A percentile compares a stretch with the other conserved stretches of the same genome.
These are phyloP conservation scores for Phanerochaete carnosa DNA, from an alignment of 768 basidiomycete genomes.

Conservation along the genomic window DNA sequence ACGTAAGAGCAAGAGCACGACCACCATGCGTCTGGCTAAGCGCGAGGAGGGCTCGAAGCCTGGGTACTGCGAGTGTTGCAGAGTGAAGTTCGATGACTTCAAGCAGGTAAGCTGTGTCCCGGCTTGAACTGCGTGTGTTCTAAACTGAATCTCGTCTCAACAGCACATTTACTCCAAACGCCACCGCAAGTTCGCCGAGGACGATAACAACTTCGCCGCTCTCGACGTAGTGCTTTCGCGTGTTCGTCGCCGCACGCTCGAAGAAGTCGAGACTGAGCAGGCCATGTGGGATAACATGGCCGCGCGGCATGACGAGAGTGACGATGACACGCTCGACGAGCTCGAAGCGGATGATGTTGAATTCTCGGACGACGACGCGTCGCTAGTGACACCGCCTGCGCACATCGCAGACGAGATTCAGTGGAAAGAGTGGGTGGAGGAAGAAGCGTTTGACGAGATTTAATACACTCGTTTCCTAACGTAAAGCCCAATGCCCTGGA, in stretches of 20 bases:
- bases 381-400: background rate
- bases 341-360: constrained; percentile 15
- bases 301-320: constrained; percentile 6
- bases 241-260: constrained; percentile 45
- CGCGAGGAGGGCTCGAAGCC: constrained; percentile 88
- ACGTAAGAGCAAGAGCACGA: constrained; percentile 78
- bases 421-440: constrained; percentile 26
- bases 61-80: constrained; percentile 97
- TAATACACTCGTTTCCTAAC: background rate
- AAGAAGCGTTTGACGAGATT: background rate
- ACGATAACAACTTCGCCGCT: constrained; percentile 72
- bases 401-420: constrained; percentile 15
- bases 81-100: constrained; percentile 87
- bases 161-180: constrained; percentile 30
- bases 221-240: constrained; percentile 74
- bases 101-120: constrained; percentile 52
- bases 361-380: constrained; percentile 21
- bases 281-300: constrained; percentile 4
- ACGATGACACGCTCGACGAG: constrained; percentile 6
- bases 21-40: constrained; percentile 68
- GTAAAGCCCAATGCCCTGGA: background rate
- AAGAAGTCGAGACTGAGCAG: constrained; percentile 27
- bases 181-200: constrained; percentile 80
- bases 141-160: background rate
- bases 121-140: background rate